Percentiles rank a stretch among this genome's conserved stretches.
Conservation (phyloP, 805 yeast genomes). For the Saccharomyces kudriavzevii region DNA sequence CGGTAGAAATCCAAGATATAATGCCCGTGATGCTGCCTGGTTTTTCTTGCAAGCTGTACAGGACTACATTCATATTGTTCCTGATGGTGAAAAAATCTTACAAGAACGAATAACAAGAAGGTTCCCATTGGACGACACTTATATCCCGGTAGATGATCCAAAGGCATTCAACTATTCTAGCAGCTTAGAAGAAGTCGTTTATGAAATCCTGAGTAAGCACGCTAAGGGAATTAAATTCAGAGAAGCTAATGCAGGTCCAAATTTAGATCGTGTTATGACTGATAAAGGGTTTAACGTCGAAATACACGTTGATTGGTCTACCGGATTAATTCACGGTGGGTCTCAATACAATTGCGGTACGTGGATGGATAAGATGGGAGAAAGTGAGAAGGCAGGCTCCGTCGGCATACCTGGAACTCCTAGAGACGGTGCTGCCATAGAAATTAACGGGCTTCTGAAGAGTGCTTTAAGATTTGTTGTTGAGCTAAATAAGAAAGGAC, state of each 20-base stretch:
- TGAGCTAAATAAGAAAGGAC: slow-evolving; percentile 43
- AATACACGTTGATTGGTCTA: slow-evolving; percentile 76
- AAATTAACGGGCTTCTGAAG: slow-evolving; percentile 80
- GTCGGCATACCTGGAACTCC: slow-evolving; percentile 97
- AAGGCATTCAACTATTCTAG: slow-evolving; percentile 67
- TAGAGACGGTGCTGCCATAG: slow-evolving; percentile 93
- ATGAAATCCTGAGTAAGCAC: slow-evolving; percentile 78
- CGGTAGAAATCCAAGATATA: slow-evolving; percentile 87
- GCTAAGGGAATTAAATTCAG: slow-evolving; percentile 81
- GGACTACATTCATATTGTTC: slow-evolving; percentile 63
- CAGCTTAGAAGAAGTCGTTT: slow-evolving; percentile 66
- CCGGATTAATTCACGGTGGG: slow-evolving; percentile 86
- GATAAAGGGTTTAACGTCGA: slow-evolving; percentile 86
- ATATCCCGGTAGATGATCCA: slow-evolving; percentile 57
- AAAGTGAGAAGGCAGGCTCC: slow-evolving; percentile 70
- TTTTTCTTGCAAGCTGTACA: slow-evolving; percentile 84
- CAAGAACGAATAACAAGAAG: slow-evolving; percentile 70
- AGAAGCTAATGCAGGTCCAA: slow-evolving; percentile 91
- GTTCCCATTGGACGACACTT: slow-evolving; percentile 83
- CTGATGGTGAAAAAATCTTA: slow-evolving; percentile 59
- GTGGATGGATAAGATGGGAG: slow-evolving; percentile 99
- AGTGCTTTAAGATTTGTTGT: slow-evolving; percentile 76
- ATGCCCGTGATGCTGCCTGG: slow-evolving; percentile 97
- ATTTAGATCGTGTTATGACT: slow-evolving; percentile 83
- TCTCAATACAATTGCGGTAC: slow-evolving; percentile 93